Base-by-base conservation (phyloP, 1,284 basidiomycete species). In the Boletus putidus region DNA sequence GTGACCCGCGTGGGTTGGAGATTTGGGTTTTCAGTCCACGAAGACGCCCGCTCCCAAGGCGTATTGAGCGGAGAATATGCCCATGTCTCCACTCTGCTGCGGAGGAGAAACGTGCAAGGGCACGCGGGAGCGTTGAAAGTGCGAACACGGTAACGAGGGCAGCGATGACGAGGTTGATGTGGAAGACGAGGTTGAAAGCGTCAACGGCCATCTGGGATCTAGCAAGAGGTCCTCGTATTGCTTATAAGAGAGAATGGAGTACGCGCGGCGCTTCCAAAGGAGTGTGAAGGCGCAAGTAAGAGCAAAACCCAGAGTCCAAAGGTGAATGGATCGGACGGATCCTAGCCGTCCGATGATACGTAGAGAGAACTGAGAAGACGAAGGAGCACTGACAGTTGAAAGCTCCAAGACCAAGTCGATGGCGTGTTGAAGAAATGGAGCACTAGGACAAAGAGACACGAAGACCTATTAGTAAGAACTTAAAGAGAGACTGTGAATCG, bases 21-120 rank as follows among this genome's bases (percentile, higher is more conserved):
- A 47, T 39, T 11, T 46, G 44, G 12, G 49, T 25, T 33, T 21
- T 21, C 31, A 43, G 37, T 52, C 55, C 60, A 25, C 55, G 69
- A 49, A 63, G 21, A 53, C 52, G 66, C 33, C 45, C 54, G 52
- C 63, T 48, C 54, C 59, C 48, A 14, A 71, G 62, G 39, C 58
- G 58, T 29, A 63, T 59, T 23, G 73, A 72, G 45, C 74, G 75
- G 29, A 86, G 71, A 46, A 84, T 65, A 55, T 82, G 75, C 0
- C 83, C 83, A 37, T 69, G 75, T 42, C 68, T 68, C 82, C 82
- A 82, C 60, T 82, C 83, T n/a, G 75, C 75, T 35, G 70, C 61
- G 23, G 72, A 72, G 59, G 78, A 80, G 47, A 85, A 75, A 25
- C 84, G 78, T 20, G 79, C 82, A 42, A 83, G 65, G 12, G 73